phyloP scores from a whole-genome alignment of 2,329 filamentous ascomycete genomes.

The Colletotrichum sidae region DNA sequence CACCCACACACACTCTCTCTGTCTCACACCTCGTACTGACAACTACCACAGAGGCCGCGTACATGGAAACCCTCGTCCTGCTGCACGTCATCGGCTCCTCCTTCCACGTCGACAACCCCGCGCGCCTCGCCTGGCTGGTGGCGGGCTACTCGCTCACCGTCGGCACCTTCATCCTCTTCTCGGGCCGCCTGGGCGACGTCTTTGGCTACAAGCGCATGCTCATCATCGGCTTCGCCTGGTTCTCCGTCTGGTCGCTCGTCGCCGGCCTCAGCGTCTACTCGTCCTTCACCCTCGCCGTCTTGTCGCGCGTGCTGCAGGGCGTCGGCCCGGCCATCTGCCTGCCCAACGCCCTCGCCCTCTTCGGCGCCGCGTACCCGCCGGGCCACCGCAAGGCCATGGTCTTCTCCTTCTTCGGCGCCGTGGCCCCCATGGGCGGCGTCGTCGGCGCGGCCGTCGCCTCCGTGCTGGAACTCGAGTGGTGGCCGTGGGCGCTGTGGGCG shows the following conservation, averaged over 20 bases:
- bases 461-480: slow-evolving; percentile 54
- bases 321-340: slow-evolving; percentile 72
- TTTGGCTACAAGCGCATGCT: slow-evolving; percentile 70
- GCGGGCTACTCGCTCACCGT: slow-evolving; percentile 68
- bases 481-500: slow-evolving; percentile 62
- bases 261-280: slow-evolving; percentile 55
- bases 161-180: slow-evolving; percentile 69
- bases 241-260: slow-evolving; percentile 64
- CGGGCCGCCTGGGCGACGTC: slow-evolving; percentile 68
- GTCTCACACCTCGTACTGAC: slow-evolving; percentile 21
- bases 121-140: slow-evolving; percentile 66
- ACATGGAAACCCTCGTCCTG: slow-evolving; percentile 38
- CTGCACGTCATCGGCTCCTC: slow-evolving; percentile 30
- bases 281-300: slow-evolving; percentile 42
- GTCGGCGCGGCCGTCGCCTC: slow-evolving; percentile 54
- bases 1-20: slow-evolving; percentile 39
- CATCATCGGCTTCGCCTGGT: slow-evolving; percentile 66
- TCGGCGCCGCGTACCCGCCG: slow-evolving; percentile 67
- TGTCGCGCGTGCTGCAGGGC: slow-evolving; percentile 63
- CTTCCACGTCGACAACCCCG: slow-evolving; percentile 39
- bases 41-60: slow-evolving; percentile 46
- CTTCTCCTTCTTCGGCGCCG: slow-evolving; percentile 63
- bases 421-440: slow-evolving; percentile 59
- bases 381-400: slow-evolving; percentile 70
- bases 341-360: slow-evolving; percentile 72